Percentiles rank a stretch among this genome's conserved stretches.
Evolutionary conservation across 1,139 yeast species (phyloP).

Genomic region (Pichia terricola): DNA sequence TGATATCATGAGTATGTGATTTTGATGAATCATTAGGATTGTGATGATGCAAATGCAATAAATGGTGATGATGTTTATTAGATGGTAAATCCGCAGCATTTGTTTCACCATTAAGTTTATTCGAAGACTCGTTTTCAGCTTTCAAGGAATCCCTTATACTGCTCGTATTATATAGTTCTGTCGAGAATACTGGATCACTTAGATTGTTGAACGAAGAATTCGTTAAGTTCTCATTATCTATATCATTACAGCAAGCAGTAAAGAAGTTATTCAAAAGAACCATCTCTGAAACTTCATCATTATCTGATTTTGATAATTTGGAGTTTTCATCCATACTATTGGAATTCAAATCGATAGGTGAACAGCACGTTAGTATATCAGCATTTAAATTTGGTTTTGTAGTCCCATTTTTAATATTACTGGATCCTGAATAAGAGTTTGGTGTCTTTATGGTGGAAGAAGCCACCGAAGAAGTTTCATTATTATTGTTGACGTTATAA

Average conservation of each 20-base stretch:
- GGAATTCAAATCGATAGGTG: not conserved
- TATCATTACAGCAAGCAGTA: conserved; percentile 7
- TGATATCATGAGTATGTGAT: conserved; percentile 13
- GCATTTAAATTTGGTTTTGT: not conserved
- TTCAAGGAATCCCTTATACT: not conserved
- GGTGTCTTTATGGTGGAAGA: not conserved
- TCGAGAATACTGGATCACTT: not conserved
- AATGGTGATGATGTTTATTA: conserved; percentile 13
- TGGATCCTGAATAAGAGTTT: not conserved
- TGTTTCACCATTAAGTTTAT: too few species aligned
- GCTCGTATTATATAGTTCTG: not conserved
- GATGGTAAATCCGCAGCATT: not conserved
- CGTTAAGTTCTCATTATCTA: not conserved
- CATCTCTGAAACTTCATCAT: conserved; percentile 7
- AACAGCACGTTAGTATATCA: not conserved
- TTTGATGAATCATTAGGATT: conserved; percentile 5
- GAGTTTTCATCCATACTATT: not conserved
- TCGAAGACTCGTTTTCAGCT: not conserved
- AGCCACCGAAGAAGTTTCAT: not conserved
- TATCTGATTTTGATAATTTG: not conserved
- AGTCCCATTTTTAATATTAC: not conserved
- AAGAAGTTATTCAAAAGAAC: conserved; percentile 7
- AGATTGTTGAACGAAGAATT: too few species aligned
- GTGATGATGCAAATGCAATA: conserved; percentile 12
- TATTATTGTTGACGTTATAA: too few species aligned